Evolutionary conservation across 192 early-diverging fungal species (phyloP).

Genomic region (Funneliformis geosporum): DNA sequence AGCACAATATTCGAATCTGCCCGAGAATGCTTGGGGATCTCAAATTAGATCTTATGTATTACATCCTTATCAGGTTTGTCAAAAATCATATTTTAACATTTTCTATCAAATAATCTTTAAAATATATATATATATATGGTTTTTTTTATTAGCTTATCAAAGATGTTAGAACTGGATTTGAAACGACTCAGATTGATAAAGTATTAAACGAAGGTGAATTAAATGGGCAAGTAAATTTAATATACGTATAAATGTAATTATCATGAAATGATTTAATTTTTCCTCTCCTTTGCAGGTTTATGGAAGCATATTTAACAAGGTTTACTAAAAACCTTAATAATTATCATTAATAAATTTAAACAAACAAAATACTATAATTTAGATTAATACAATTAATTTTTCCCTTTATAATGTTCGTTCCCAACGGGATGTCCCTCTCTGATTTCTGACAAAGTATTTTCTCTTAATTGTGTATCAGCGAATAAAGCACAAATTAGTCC

Average conservation of each 20-base stretch:
- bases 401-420: too few species aligned
- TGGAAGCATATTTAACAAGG: too few species aligned
- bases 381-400: too few species aligned
- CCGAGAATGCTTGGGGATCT: conserved; percentile 19
- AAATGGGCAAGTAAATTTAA: background rate
- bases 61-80: conserved; percentile 17
- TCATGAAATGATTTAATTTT: background rate
- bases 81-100: too few species aligned
- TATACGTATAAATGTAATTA: background rate
- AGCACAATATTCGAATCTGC: background rate
- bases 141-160: conserved; percentile 5
- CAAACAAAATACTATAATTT: too few species aligned
- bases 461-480: conserved; percentile 54
- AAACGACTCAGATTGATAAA: background rate
- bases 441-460: conserved; percentile 55
- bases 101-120: too few species aligned
- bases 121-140: too few species aligned
- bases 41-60: conserved; percentile 24
- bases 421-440: conserved; percentile 38
- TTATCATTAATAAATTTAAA: too few species aligned
- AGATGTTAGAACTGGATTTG: conserved; percentile 11
- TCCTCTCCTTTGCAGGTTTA: background rate
- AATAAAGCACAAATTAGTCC: conserved; percentile 56
- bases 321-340: too few species aligned
- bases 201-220: conserved; percentile 17